Percentiles rank a stretch among this genome's conserved stretches.
Conservation (phyloP, 1,284 basidiomycete genomes). For the Lignosus rhinocerotis region DNA sequence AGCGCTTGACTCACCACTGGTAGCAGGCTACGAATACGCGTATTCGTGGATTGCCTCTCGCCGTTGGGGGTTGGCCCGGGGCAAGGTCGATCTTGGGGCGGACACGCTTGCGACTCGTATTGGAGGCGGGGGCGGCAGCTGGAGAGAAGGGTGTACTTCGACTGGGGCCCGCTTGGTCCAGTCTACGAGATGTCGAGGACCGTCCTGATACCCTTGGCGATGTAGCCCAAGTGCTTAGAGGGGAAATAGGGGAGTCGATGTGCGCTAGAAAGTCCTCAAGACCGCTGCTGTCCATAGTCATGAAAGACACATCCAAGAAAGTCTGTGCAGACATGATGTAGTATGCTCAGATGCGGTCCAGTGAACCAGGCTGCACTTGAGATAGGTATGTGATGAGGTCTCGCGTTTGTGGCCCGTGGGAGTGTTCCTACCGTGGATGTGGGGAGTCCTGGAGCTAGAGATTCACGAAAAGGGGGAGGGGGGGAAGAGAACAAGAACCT, state of each 20-base stretch:
- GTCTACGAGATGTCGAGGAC: not conserved
- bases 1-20: constrained; percentile 10
- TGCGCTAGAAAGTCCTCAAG: not conserved
- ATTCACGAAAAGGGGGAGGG: too few relatives aligned
- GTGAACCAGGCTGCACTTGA: too few relatives aligned
- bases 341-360: too few relatives aligned
- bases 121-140: not conserved
- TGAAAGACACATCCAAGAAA: not conserved
- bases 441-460: too few relatives aligned
- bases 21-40: constrained; percentile 24
- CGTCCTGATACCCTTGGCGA: not conserved
- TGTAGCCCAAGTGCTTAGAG: not conserved
- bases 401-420: too few relatives aligned
- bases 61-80: constrained; percentile 20
- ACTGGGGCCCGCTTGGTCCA: not conserved
- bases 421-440: too few relatives aligned
- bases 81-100: constrained; percentile 50
- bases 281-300: too few relatives aligned
- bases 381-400: too few relatives aligned
- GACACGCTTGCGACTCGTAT: constrained; percentile 10
- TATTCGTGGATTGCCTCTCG: constrained; percentile 18
- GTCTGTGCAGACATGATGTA: not conserved
- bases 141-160: constrained; percentile 1
- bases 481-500: too few relatives aligned
- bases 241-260: not conserved